These are phyloP conservation scores for Penicillium rolfsii DNA, from an alignment of 2,329 filamentous ascomycete genomes.

Conservation along the genomic window DNA sequence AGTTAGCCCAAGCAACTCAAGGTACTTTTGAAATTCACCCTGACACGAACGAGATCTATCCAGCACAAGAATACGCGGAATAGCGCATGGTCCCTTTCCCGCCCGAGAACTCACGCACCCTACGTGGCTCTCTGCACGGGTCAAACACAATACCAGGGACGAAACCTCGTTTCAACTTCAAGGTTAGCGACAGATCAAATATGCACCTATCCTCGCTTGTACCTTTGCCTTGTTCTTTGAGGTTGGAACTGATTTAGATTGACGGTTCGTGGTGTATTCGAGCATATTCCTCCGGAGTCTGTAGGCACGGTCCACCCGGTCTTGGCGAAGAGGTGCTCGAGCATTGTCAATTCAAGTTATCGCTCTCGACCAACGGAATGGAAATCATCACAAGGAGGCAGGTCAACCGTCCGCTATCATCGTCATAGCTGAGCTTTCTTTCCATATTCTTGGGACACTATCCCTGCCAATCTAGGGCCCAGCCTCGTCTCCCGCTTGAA, in stretches of 20 bases:
- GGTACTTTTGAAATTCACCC: background rate
- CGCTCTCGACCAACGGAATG: background rate
- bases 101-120: constrained; percentile 1
- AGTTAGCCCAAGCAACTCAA: background rate
- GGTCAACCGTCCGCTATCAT: background rate
- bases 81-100: background rate
- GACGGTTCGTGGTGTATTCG: background rate
- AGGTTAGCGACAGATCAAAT: constrained; percentile 1
- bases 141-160: background rate
- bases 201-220: background rate
- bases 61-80: background rate
- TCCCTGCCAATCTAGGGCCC: background rate
- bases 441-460: background rate
- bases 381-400: background rate
- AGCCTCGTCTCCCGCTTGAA: constrained; percentile 8
- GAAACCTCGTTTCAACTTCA: background rate
- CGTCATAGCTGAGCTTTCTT: background rate
- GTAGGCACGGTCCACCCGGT: background rate
- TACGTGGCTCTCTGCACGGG: constrained; percentile 10
- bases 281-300: background rate
- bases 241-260: background rate
- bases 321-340: background rate
- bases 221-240: too few species aligned
- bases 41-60: background rate
- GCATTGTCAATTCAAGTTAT: background rate